phyloP scores from a whole-genome alignment of 176 grass and related monocot genomes.

The Aegilops speltoides region DNA sequence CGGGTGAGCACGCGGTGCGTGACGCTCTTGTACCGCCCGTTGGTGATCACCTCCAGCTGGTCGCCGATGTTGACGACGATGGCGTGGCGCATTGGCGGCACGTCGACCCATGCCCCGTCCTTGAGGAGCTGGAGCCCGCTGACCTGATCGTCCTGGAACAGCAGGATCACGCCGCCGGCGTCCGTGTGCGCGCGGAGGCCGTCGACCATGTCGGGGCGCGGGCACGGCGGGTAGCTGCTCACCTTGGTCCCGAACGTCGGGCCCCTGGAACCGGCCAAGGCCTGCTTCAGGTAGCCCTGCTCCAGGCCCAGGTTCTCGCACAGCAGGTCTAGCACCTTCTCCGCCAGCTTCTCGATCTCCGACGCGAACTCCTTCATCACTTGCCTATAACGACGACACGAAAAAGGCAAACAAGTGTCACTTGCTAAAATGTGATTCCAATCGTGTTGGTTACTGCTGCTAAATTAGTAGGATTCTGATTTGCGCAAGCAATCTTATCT shows the following conservation, averaged over 20 bases:
- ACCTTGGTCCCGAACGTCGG: conserved; percentile 93
- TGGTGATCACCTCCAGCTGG: conserved; percentile 97
- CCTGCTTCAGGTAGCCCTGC: conserved; percentile 63
- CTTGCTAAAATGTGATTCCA: conserved; percentile 1
- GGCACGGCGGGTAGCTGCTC: conserved; percentile 89
- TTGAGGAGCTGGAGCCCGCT: conserved; percentile 88
- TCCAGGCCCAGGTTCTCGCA: conserved; percentile 91
- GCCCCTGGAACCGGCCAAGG: conserved; percentile 61
- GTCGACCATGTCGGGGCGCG: conserved; percentile 59
- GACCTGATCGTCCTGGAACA: conserved; percentile 91
- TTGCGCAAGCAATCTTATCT: not conserved
- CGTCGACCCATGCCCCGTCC: conserved; percentile 69
- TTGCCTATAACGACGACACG: conserved; percentile 28
- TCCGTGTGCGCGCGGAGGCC: conserved; percentile 95
- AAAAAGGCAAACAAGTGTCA: not conserved
- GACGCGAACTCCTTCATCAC: conserved; percentile 64
- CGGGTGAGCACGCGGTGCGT: conserved; percentile 78
- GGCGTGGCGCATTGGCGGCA: conserved; percentile 71
- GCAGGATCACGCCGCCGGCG: conserved; percentile 87
- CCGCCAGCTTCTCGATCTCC: conserved; percentile 69
- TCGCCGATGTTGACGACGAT: conserved; percentile 91
- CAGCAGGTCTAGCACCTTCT: conserved; percentile 73
- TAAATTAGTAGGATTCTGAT: not conserved
- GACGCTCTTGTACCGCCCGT: conserved; percentile 89
- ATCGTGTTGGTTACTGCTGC: not conserved